Evolutionary conservation across 176 grass and related monocot genomes (phyloP), one percentile per base, ranked within the genome.

Genomic region (Musa acuminata): DNA sequence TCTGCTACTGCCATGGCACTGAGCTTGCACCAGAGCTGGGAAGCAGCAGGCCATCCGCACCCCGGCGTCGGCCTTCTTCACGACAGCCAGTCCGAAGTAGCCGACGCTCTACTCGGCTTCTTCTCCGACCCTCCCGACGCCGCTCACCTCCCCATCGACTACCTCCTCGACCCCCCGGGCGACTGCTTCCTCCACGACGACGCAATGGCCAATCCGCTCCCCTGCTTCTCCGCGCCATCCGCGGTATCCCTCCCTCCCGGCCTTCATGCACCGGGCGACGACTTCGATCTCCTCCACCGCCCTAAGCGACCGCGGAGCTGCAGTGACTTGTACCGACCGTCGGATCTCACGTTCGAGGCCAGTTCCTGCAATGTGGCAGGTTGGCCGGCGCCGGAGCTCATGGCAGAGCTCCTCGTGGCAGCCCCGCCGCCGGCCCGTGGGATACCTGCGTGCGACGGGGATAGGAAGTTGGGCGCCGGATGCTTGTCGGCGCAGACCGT

Each of bases 401-500:
- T 48, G 10, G 24, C 21, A 21, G 13, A 35, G 52, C 16, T 8
- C 11, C 1, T 21, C 13, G 57, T 14, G 7, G 13, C 19, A 20
- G 24, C 17, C 21, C 57, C 57, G 2, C 73, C 17, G 10, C 26
- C 59, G 4, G 8, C 49, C 26, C 6, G 48, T 22, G 74, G 12
- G 8, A 24, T 23, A 6, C 13, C 19, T 2, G 29, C 13, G 51
- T 43, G 35, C 53, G 59, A 21, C 54, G 29, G 24, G 10, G 59
- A 53, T 49, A 81, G 25, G 35, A 85, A 70, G 43, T 4, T 19
- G 13, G 6, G 27, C 11, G 20, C 50, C 50, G 75, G 35, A 26
- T 22, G 62, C 67, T 77, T 82, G 73, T 63, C 84, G n/a, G 59
- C 74, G 63, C 82, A 84, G 66, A 92, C 81, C 68, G 26, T 66